Base-by-base conservation (phyloP, 225 moss, liverwort and hornwort genomes). In the Anthoceros angustus region DNA sequence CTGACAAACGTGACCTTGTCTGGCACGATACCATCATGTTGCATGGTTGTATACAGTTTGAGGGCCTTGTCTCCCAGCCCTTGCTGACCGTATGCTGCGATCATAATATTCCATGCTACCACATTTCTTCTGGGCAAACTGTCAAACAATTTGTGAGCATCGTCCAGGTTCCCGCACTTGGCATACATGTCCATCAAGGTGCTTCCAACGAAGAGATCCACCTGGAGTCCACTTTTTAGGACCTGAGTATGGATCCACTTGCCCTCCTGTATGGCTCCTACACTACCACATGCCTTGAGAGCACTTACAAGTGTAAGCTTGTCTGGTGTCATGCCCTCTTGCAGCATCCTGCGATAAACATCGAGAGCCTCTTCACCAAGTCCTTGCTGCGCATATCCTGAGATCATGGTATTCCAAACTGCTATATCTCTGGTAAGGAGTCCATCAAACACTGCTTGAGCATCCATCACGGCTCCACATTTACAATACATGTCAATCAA, bases 71-170 rank as follows among this genome's bases (percentile, higher is more conserved):
- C 69, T 75, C 65, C 76, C 10, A 74, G 49, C 64, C 83, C 81
- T 43, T 70, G 74, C 49, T 78, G 83, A 4, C 74, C 74, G 21
- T 43, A 84, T 66, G 80, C 81, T 55, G 78, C 78, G 40, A 81
- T 84, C 71, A 84, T 66, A 42, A 80, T 74, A 72, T 84, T 84
- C 83, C 83, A 84, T 12, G 83, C 69, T 9, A 84, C 61, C 72
- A 84, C 68, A 62, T 80, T 80, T 20, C 78, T 77, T n/a, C 42
- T 61, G 5, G 72, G 9, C 83, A 78, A 78, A 23, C 64, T 50
- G 12, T 68, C 26, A 68, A 84, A 84, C 1, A 84, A 72, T 64
- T 21, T 62, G 49, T 78, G 69, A 32, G 81, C 80, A 42, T 80
- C 81, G 10, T 18, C 40, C 43, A 81, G 50, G 70, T 75, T 76